phyloP scores from a whole-genome alignment of 2,329 filamentous ascomycete genomes.

The Sarocladium oryzae region DNA sequence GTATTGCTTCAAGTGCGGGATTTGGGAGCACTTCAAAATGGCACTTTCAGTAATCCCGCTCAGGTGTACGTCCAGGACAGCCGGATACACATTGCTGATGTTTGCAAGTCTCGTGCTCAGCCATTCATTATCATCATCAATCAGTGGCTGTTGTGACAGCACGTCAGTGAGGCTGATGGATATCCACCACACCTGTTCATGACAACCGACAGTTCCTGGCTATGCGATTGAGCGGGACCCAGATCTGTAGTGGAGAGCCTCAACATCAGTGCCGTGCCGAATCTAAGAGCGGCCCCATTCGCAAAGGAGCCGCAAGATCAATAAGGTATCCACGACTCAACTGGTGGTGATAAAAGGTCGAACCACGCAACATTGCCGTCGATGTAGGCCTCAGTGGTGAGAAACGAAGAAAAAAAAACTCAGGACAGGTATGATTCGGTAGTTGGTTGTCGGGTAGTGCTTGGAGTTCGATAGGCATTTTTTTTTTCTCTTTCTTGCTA shows the following conservation, averaged over 20 bases:
- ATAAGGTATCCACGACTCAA: slow-evolving; percentile 2
- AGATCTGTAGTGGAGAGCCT: slow-evolving; percentile 9
- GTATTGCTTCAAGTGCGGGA: too few species aligned
- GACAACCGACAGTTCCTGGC: slow-evolving; percentile 6
- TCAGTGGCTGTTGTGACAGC: not conserved
- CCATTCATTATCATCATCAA: not conserved
- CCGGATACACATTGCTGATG: not conserved
- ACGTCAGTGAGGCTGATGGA: slow-evolving; percentile 4
- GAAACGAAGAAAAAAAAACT: too few species aligned
- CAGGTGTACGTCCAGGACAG: not conserved
- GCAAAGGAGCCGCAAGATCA: slow-evolving; percentile 3
- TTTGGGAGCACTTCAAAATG: too few species aligned
- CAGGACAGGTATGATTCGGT: too few species aligned
- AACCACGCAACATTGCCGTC: too few species aligned
- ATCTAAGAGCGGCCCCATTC: slow-evolving; percentile 7
- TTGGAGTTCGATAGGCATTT: too few species aligned
- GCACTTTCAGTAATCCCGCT: too few species aligned
- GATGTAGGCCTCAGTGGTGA: too few species aligned
- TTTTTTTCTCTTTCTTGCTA: not conserved
- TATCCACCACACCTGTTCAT: slow-evolving; percentile 7
- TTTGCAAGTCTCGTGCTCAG: not conserved
- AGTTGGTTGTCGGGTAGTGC: not conserved
- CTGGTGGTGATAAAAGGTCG: too few species aligned
- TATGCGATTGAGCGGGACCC: slow-evolving; percentile 8
- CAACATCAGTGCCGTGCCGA: slow-evolving; percentile 8